A percentile compares a stretch with the other conserved stretches of the same genome.
Conservation (phyloP, 768 basidiomycete species). For the Podaxis sp. region DNA sequence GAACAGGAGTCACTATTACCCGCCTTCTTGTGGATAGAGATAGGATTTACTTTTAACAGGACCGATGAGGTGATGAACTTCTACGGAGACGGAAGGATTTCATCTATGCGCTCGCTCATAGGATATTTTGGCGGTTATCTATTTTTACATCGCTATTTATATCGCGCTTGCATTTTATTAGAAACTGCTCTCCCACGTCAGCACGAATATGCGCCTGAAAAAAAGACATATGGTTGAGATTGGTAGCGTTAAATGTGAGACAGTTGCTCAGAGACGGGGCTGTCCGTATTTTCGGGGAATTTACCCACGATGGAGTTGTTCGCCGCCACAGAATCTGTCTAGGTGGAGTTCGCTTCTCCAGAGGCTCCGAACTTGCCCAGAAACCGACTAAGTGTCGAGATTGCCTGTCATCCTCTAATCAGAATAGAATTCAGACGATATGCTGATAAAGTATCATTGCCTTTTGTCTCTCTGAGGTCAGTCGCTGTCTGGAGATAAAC, state of each 20-base stretch:
- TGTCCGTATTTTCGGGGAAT: not conserved
- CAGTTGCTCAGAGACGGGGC: not conserved
- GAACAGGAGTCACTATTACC: too few relatives aligned
- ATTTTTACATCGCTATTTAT: slow-evolving; percentile 9
- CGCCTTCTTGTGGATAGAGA: not conserved
- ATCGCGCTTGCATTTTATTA: not conserved
- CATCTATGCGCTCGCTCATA: not conserved
- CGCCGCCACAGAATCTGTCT: not conserved
- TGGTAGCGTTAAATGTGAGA: not conserved
- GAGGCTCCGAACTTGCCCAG: not conserved
- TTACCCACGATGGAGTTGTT: not conserved
- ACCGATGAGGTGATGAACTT: not conserved
- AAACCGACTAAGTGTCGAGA: not conserved
- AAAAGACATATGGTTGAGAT: not conserved
- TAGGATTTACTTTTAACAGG: not conserved
- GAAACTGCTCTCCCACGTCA: slow-evolving; percentile 1
- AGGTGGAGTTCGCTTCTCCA: not conserved
- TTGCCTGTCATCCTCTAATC: not conserved
- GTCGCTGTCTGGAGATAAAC: too few relatives aligned
- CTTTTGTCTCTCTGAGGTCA: too few relatives aligned
- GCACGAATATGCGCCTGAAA: not conserved
- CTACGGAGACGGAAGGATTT: not conserved
- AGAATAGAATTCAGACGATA: not conserved
- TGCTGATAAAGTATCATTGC: too few relatives aligned
- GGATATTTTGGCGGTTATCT: slow-evolving; percentile 7